These are phyloP conservation scores for Lathyrus tuberosus DNA, from an alignment of 306 rosid genomes.

Conservation along the genomic window DNA sequence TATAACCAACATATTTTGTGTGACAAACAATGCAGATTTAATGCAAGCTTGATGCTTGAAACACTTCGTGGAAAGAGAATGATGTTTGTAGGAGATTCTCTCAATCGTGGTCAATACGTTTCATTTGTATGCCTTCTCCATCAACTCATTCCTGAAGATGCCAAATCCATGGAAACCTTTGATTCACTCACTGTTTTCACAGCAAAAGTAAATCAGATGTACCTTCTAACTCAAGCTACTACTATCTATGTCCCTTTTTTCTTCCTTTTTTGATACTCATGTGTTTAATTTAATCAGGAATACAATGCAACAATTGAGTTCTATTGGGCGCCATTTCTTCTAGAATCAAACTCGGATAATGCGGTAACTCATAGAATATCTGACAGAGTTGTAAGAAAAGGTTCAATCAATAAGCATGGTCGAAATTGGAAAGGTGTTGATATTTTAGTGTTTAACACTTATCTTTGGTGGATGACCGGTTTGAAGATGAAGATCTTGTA, in stretches of 20 bases:
- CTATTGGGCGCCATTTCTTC: slow-evolving; percentile 98
- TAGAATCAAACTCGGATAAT: slow-evolving; percentile 83
- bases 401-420: slow-evolving; percentile 89
- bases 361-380: slow-evolving; percentile 77
- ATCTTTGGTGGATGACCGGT: slow-evolving; percentile 99
- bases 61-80: slow-evolving; percentile 84
- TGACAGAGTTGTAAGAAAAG: slow-evolving; percentile 83
- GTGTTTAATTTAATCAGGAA: slow-evolving; percentile 43
- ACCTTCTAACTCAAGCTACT: background rate
- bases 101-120: slow-evolving; percentile 90
- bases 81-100: slow-evolving; percentile 96
- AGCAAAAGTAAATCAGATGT: slow-evolving; percentile 60
- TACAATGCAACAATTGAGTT: slow-evolving; percentile 96
- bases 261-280: background rate
- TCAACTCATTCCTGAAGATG: slow-evolving; percentile 65
- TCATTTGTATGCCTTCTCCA: slow-evolving; percentile 92
- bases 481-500: slow-evolving; percentile 81
- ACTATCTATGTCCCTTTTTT: no score
- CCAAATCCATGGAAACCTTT: slow-evolving; percentile 88
- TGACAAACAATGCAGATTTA: slow-evolving; percentile 57
- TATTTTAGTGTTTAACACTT: slow-evolving; percentile 82
- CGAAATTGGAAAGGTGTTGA: slow-evolving; percentile 84
- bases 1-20: background rate
- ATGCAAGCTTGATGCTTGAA: slow-evolving; percentile 87
- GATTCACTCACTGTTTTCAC: slow-evolving; percentile 89